phyloP scores from a whole-genome alignment of 257 asterid species.

The Jacaranda mimosifolia region DNA sequence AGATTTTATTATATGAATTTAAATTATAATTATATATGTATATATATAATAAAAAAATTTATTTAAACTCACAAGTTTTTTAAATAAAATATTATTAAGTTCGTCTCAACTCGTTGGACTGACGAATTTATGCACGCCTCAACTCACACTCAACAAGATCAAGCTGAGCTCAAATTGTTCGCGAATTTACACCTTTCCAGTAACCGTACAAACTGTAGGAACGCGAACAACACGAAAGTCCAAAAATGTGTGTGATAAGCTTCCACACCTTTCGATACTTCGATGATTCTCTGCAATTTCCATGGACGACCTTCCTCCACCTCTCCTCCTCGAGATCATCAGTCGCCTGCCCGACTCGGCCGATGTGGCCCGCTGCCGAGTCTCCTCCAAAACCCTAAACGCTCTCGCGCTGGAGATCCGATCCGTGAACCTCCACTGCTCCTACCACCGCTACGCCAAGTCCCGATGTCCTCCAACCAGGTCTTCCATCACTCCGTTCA shows the following conservation, averaged over 20 bases:
- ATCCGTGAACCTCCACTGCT: constrained; percentile 63
- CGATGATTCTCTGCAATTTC: constrained; percentile 15
- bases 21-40: too few relatives aligned
- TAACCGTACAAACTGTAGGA: not conserved
- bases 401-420: constrained; percentile 62
- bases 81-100: too few relatives aligned
- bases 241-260: not conserved
- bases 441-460: constrained; percentile 70
- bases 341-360: constrained; percentile 66
- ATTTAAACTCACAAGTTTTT: too few relatives aligned
- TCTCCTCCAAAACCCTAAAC: constrained; percentile 67
- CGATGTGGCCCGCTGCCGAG: constrained; percentile 74
- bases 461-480: constrained; percentile 62
- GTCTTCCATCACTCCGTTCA: constrained; percentile 70
- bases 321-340: constrained; percentile 71
- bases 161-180: too few relatives aligned
- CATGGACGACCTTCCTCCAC: constrained; percentile 82
- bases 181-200: too few relatives aligned
- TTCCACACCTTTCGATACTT: not conserved
- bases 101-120: too few relatives aligned
- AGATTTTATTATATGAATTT: too few relatives aligned
- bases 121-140: too few relatives aligned
- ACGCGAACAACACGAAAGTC: not conserved
- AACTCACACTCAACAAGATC: too few relatives aligned
- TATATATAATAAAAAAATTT: too few relatives aligned